These are phyloP conservation scores for Fusarium nanum DNA, from an alignment of 2,329 filamentous ascomycete species.

Conservation along the genomic window DNA sequence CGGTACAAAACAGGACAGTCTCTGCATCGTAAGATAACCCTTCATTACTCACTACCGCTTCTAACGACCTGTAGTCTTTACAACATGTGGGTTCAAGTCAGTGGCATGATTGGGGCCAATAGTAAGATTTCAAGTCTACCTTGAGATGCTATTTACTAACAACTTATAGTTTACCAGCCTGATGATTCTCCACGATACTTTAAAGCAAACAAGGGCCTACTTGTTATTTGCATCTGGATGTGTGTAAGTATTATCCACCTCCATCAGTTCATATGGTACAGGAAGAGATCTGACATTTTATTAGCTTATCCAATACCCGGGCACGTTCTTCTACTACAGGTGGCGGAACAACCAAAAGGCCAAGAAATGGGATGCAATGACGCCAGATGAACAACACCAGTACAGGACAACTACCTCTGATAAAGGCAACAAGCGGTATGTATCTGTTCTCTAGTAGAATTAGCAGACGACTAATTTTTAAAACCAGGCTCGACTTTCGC, in stretches of 20 bases:
- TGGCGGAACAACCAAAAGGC: constrained; percentile 53
- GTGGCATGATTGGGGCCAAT: constrained; percentile 54
- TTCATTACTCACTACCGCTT: too few relatives aligned
- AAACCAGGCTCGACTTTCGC: not conserved
- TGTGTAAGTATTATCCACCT: not conserved
- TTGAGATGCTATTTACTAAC: not conserved
- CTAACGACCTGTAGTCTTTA: constrained; percentile 59
- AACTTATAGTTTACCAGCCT: constrained; percentile 50
- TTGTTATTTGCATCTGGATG: constrained; percentile 10
- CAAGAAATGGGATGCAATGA: constrained; percentile 55
- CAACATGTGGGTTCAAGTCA: constrained; percentile 59
- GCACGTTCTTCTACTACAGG: constrained; percentile 54
- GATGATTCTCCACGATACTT: constrained; percentile 52
- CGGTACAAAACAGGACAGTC: constrained; percentile 64
- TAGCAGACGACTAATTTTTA: rapidly evolving
- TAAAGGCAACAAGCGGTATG: constrained; percentile 24
- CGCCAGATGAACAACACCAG: constrained; percentile 53
- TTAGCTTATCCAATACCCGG: constrained; percentile 52
- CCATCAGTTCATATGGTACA: rapidly evolving
- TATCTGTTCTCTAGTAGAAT: not conserved
- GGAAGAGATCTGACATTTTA: not conserved
- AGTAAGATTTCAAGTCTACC: constrained; percentile 35
- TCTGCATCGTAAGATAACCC: constrained; percentile 49
- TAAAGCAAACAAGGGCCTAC: constrained; percentile 49
- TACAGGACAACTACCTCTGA: constrained; percentile 60